Conservation (phyloP, 441 rosid genomes). For the Bruguiera hainesii region DNA sequence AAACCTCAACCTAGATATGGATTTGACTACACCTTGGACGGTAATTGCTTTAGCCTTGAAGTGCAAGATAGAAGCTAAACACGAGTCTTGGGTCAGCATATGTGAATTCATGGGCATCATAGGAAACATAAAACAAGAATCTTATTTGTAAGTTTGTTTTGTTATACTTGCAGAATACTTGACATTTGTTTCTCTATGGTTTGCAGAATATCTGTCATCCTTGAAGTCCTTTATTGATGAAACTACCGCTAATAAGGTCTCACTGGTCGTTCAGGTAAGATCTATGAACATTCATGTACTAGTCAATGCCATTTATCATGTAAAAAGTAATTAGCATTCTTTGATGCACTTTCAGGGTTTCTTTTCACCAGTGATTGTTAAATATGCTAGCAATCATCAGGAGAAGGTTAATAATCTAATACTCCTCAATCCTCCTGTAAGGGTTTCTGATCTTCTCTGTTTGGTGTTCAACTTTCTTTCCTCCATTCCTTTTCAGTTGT, state of each 20-base stretch:
- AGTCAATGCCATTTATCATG: neutral
- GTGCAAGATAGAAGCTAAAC: neutral
- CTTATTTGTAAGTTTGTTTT: neutral
- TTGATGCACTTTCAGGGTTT: conserved; percentile 52
- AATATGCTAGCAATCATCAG: conserved; percentile 62
- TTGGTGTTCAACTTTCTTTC: conserved; percentile 7
- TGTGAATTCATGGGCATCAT: neutral
- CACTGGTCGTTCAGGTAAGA: conserved; percentile 80
- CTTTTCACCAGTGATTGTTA: conserved; percentile 68
- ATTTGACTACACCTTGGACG: conserved; percentile 74
- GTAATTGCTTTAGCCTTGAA: conserved; percentile 38
- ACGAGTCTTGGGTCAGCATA: neutral
- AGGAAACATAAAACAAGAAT: neutral
- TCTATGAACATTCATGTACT: neutral
- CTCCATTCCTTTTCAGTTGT: neutral
- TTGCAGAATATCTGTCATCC: conserved; percentile 70
- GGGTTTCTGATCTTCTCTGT: conserved; percentile 21
- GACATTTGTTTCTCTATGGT: conserved; percentile 6
- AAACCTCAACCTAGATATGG: conserved; percentile 93
- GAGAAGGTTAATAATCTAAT: conserved; percentile 67
- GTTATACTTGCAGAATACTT: no score
- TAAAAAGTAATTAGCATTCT: neutral
- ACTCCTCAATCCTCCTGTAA: conserved; percentile 88
- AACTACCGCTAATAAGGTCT: conserved; percentile 46
- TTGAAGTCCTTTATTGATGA: conserved; percentile 66